Base-by-base conservation (phyloP, 495 filamentous ascomycete species). In the Aspergillus nanangensis region DNA sequence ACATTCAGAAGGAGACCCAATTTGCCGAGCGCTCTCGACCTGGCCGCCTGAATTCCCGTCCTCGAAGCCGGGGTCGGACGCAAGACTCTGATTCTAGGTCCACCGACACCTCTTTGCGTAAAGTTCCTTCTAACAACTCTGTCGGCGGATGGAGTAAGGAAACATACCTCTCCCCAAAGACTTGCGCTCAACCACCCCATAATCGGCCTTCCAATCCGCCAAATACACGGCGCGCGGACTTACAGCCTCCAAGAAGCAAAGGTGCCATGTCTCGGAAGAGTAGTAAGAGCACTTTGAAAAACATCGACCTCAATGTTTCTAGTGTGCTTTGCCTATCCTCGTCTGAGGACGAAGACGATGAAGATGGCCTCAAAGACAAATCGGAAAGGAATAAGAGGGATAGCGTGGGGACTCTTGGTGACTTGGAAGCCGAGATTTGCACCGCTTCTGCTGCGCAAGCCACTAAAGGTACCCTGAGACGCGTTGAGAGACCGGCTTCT, bases 241-340 rank as follows among this genome's bases (percentile, higher is more conserved):
- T 55, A 9, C 50, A 49, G n/a, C 44, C 21, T 33, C 38, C 14
- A n/a, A 53, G 51, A 34, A 41, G 32, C 5, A 56, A 59, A 41
- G 55, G 50, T 31, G 34, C 55, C 0, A 27, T 69, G 49, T 67
- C 61, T 8, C 70, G 69, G 44, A 72, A 69, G 46, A 69, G 60
- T 27, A 66, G 67, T 53, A 68, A 63, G 43, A 75, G 62, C 35
- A 69, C 67, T 5, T 53, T 78, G 50, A 70, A 65, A 36, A 70
- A 64, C 27, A 52, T 54, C 8, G 74, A 81, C 41, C 57, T 80
- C 38, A 69, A 70, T 31, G 67, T 70, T 9, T 69, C 69, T 8
- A 81, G 78, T 51, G 68, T 80, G 9, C 67, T 81, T 5, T 78
- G 70, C 23, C 66, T 80, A 13, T 81, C 78, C 2, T 81, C 77